Base-by-base conservation (phyloP, 139 green algal species). In the Eudorina sp. region DNA sequence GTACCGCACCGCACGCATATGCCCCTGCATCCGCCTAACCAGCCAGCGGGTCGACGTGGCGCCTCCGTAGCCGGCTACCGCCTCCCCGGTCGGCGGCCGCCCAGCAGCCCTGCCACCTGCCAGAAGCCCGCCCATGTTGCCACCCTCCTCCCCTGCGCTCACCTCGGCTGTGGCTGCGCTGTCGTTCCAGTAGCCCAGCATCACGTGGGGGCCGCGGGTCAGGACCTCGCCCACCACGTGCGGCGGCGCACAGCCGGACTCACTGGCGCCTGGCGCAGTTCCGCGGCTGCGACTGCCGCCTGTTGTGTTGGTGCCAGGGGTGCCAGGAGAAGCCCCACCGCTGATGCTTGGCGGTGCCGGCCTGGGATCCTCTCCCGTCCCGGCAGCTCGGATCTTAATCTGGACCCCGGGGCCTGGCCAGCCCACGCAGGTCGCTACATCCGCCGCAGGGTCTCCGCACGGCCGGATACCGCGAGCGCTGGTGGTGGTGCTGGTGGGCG, bases 111-210 rank as follows among this genome's bases (percentile, higher is more conserved):
- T 68, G 16, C 58, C 58, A 27, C 58, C 58, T 6, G 58, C 23
- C 58, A n/a, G n/a, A n/a, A n/a, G n/a, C n/a, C n/a, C n/a, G n/a
- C n/a, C n/a, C n/a, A n/a, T n/a, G n/a, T n/a, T n/a, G n/a, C 58
- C 23, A 6, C 21, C 16, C 58, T 68, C 58, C 21, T 9, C 58
- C 58, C 23, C 58, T n/a, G 9, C 27, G 55, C 55, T 3, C 36
- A 89, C 90, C 90, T 93, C 21, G 0, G 38, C n/a, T 23, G 92
- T 97, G 0, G 92, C 95, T 0, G 70, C 74, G 5, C 90, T 41
- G 41, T 95, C 89, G 1, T 79, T 46, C 94, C 92, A 97, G 88
- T 99, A 99, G 38, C 95, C 80, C 51, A 83, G 29, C 95, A 98
- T 96, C 3, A 96, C 58, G 69, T 98, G 93, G 0, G 96, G 93